Conservation (phyloP, 140 eudicot genomes). For the Senecio squalidus region DNA sequence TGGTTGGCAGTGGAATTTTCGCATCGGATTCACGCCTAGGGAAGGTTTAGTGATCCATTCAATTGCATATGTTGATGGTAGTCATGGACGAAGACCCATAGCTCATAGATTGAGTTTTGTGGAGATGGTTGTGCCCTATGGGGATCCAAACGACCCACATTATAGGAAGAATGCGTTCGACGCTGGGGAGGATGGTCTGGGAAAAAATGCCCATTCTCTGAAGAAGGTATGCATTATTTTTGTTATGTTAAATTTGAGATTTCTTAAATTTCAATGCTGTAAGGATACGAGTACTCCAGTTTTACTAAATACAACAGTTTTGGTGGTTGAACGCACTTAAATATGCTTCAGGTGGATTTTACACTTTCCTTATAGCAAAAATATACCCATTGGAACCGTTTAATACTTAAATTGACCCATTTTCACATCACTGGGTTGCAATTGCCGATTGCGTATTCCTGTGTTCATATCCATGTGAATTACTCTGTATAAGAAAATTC, state of each 20-base stretch:
- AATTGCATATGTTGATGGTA: constrained; percentile 93
- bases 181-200: constrained; percentile 99
- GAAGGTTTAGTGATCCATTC: constrained; percentile 95
- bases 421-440: neutral
- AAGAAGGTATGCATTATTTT: constrained; percentile 51
- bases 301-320: neutral
- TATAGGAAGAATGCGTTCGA: constrained; percentile 98
- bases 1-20: constrained; percentile 90
- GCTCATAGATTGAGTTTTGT: constrained; percentile 99
- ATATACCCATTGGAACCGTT: neutral
- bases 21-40: constrained; percentile 92
- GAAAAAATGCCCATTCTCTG: constrained; percentile 95
- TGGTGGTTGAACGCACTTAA: neutral
- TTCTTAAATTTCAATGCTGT: neutral
- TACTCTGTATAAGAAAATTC: neutral
- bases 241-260: neutral
- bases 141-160: constrained; percentile 97
- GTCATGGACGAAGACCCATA: constrained; percentile 92
- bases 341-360: neutral
- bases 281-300: neutral
- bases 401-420: neutral
- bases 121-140: constrained; percentile 99
- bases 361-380: neutral
- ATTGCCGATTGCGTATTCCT: neutral
- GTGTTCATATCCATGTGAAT: neutral